Evolutionary conservation across 78 protist genomes (phyloP).

Genomic region (Dictyostelium capitatum): DNA sequence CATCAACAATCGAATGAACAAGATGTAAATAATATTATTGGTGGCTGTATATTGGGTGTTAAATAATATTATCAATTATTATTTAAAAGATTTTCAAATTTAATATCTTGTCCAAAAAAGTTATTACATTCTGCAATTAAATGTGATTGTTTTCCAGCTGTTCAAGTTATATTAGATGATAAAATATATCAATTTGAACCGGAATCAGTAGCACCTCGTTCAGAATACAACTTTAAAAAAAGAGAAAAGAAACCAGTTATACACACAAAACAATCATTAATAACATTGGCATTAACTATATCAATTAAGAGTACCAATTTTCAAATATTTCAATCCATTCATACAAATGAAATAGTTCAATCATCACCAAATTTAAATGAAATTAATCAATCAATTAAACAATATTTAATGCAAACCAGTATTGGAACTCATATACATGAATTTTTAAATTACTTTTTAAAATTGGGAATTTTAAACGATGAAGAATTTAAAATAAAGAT

Average conservation of each 20-base stretch:
- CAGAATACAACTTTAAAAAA: too few relatives aligned
- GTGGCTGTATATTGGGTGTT: not conserved
- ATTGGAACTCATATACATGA: not conserved
- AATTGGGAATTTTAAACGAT: not conserved
- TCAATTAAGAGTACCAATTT: not conserved
- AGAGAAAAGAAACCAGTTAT: not conserved
- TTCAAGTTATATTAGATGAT: not conserved
- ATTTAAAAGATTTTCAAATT: not conserved
- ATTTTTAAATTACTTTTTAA: not conserved
- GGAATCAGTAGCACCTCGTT: too few relatives aligned
- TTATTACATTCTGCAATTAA: not conserved
- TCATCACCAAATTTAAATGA: not conserved
- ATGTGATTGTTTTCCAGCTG: not conserved
- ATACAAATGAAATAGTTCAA: not conserved
- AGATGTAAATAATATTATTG: too few relatives aligned
- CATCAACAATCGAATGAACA: too few relatives aligned
- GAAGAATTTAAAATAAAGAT: too few relatives aligned
- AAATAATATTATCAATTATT: not conserved
- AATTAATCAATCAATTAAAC: not conserved
- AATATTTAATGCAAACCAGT: not conserved
- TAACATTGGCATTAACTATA: not conserved
- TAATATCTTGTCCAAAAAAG: not conserved
- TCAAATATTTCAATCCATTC: not conserved
- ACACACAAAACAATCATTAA: not conserved
- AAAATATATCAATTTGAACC: not conserved